Evolutionary conservation across 306 rosid species (phyloP).

Genomic region (Vachellia collinsii): DNA sequence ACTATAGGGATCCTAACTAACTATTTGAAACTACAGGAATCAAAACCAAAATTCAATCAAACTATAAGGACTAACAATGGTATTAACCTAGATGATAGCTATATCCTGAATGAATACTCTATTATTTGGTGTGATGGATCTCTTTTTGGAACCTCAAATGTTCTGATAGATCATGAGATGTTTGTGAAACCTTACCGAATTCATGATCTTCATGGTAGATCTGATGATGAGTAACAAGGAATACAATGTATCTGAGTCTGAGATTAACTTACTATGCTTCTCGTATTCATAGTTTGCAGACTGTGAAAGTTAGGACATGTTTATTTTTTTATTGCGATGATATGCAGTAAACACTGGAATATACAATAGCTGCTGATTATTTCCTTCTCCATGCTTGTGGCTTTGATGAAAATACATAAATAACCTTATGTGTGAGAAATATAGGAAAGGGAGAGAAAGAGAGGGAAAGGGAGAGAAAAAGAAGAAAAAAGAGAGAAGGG

Average conservation of each 20-base stretch:
- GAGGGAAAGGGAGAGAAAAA: background rate
- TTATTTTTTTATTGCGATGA: conserved; percentile 9
- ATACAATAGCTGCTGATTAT: conserved; percentile 15
- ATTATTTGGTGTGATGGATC: conserved; percentile 19
- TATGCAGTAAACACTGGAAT: conserved; percentile 18
- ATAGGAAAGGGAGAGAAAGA: background rate
- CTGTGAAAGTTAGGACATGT: conserved; percentile 4
- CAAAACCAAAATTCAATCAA: no score
- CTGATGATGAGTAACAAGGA: conserved; percentile 19
- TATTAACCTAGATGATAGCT: background rate
- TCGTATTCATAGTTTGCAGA: background rate
- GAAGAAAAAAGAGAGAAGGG: background rate
- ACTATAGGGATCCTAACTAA: no score
- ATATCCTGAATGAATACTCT: background rate
- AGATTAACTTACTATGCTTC: conserved; percentile 1
- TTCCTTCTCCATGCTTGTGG: conserved; percentile 5
- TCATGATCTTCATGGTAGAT: conserved; percentile 20
- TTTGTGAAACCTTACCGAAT: background rate
- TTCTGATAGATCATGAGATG: background rate
- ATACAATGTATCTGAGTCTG: conserved; percentile 17
- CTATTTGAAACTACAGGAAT: no score
- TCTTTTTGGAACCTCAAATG: conserved; percentile 18
- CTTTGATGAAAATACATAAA: conserved; percentile 6
- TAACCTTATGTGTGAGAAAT: background rate
- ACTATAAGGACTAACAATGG: no score